Base-by-base conservation (phyloP, 495 filamentous ascomycete species). In the Articulospora tetracladia region DNA sequence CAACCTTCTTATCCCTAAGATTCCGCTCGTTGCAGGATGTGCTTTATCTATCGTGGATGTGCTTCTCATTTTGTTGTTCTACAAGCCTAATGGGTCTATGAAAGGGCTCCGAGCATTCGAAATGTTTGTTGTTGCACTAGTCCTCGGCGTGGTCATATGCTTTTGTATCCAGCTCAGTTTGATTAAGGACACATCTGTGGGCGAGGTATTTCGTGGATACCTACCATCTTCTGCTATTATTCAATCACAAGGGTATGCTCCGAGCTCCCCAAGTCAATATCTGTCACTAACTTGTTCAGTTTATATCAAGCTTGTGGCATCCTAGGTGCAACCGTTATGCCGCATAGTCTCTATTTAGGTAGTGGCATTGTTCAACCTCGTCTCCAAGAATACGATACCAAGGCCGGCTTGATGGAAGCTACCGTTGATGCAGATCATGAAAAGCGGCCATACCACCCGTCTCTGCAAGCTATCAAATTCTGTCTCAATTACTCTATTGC, bases 261-360 rank as follows among this genome's bases (percentile, higher is more conserved):
- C 3, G n/a, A n/a, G 13, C 41, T 49, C 22, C 19, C 22, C 4
- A 24, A 0, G 15, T 27, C 11, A 32, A 39, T 19, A 15, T n/a
- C n/a, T 19, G 6, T 50, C 68, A 44, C 69, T 62, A 27, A 59
- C 60, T 53, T 69, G 6, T 20, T 58, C 61, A 90, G 90, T 27
- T 72, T 97, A 15, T 96, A 93, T 74, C 90, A 94, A 72, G 88
- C 90, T 55, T 96, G 92, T 68, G 92, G 92, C 58, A 97, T 97
- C 63, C 81, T 97, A 12, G 92, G 92, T 23, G 92, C 92, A 17
- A 97, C 92, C 1, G 91, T 97, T 23, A 97, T 97, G 92, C 92
- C 92, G 3, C 92, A 97, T 71, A 90, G 86, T 51, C 80, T 97
- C 27, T 96, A 92, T 66, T 81, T 97, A 7, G 92, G 92, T n/a